Base-by-base conservation (phyloP, 345 rosid species). In the Clarkia xantiana region DNA sequence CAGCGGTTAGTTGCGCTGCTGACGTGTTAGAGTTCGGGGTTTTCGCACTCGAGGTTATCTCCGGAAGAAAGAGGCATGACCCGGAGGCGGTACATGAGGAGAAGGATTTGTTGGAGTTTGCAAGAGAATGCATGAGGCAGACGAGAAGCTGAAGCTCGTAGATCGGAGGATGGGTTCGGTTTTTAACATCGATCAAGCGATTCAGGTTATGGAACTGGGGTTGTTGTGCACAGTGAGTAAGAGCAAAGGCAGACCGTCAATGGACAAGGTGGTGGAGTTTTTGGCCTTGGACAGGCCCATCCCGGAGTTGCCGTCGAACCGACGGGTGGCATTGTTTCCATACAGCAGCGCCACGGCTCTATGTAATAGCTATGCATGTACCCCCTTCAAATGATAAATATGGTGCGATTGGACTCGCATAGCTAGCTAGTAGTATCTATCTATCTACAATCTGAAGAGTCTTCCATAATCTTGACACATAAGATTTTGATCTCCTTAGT, bases 21-120 rank as follows among this genome's bases (percentile, higher is more conserved):
- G 75, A 74, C 16, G 79, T 74, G 44, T 77, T 77, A 19, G 66
- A 71, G 36, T 77, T 77, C 1, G 77, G 83, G 2, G 53, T 68
- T 18, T 71, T 77, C 39, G 63, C 62, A 12, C 19, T 74, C 51
- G 83, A 74, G 59, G 75, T 74, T 41, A 68, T 73, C 15, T 64
- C 73, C 0, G 79, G 77, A 8, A 69, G 83, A 46, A 57, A 52
- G 12, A 64, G 73, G 48, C 12, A 59, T 3, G 78, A 72, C 3
- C 23, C 12, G 0, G 70, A 65, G 36, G 42, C 34, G 40, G 23
- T 46, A 10, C 10, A n/a, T 51, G 75, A 66, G 39, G 72, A 18
- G 59, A 66, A 41, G 59, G 77, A 73, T n/a, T 53, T 77, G 67
- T 54, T 73, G 53, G 74, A 73, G 39, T 65, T 64, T 14, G 68